Evolutionary conservation across 75 land plant genomes (phyloP).

Genomic region (Picea sitchensis): DNA sequence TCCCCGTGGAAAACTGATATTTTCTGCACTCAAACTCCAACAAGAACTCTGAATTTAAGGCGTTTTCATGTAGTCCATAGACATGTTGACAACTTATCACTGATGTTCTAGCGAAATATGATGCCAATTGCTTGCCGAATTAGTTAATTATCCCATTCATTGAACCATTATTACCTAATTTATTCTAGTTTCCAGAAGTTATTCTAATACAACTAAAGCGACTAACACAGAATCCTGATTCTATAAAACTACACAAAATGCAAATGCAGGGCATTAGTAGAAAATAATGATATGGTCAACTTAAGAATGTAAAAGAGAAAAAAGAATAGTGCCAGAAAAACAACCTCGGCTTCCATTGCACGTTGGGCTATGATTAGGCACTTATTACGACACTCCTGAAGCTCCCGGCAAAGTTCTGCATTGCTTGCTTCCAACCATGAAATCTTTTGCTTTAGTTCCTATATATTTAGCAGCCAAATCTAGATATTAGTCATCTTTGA

Average conservation of each 20-base stretch:
- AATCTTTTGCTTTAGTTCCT: constrained; percentile 90
- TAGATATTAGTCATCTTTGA: not conserved
- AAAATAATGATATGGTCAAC: not conserved
- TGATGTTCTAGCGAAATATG: not conserved
- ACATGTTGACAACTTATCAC: not conserved
- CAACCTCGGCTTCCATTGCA: constrained; percentile 64
- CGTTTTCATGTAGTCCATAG: not conserved
- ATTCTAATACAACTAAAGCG: not conserved
- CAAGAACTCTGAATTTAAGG: not conserved
- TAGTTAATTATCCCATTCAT: not conserved
- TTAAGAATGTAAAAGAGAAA: not conserved
- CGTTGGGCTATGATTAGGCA: constrained; percentile 31
- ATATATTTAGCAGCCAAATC: constrained; percentile 7
- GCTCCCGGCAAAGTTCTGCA: constrained; percentile 71
- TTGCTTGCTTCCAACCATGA: constrained; percentile 93
- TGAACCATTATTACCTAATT: not conserved
- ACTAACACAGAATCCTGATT: not conserved
- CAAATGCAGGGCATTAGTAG: not conserved
- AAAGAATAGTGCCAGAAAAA: not conserved
- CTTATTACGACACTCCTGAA: constrained; percentile 60
- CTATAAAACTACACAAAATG: not conserved
- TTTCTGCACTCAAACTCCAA: no score
- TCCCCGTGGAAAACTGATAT: no score
- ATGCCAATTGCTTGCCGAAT: not conserved
- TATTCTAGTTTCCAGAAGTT: not conserved